phyloP scores from a whole-genome alignment of 192 early-diverging fungal species.

The Backusella macrospora region DNA sequence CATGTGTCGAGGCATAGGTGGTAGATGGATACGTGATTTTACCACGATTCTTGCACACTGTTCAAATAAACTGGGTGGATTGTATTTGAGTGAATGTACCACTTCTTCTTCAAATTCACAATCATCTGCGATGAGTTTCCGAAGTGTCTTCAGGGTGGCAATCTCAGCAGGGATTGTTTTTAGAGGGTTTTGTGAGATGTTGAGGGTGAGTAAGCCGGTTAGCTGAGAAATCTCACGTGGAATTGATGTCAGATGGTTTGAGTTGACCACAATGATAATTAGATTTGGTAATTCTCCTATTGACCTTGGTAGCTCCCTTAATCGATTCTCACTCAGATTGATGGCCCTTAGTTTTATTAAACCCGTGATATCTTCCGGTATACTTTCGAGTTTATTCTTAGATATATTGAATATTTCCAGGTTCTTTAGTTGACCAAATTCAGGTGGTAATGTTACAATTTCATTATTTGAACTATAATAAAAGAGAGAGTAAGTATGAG shows the following conservation, averaged over 20 bases:
- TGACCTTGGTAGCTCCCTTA: slow-evolving; percentile 61
- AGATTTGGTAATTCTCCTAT: slow-evolving; percentile 67
- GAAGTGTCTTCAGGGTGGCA: slow-evolving; percentile 66
- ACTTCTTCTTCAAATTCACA: slow-evolving; percentile 57
- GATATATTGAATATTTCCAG: slow-evolving; percentile 64
- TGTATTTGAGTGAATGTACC: slow-evolving; percentile 42
- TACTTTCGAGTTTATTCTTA: slow-evolving; percentile 58
- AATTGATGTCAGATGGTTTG: slow-evolving; percentile 63
- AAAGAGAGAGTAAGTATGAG: slow-evolving; percentile 12
- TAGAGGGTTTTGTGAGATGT: slow-evolving; percentile 70
- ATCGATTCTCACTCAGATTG: slow-evolving; percentile 64
- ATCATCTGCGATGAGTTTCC: slow-evolving; percentile 56
- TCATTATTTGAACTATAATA: slow-evolving; percentile 72
- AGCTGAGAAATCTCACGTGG: slow-evolving; percentile 70
- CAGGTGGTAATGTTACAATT: slow-evolving; percentile 63
- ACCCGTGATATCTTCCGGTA: slow-evolving; percentile 71
- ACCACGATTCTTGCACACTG: slow-evolving; percentile 74
- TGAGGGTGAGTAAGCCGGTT: slow-evolving; percentile 62
- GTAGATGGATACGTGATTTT: slow-evolving; percentile 61
- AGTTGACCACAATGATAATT: slow-evolving; percentile 59
- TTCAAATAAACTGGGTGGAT: slow-evolving; percentile 72
- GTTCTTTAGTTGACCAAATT: slow-evolving; percentile 74
- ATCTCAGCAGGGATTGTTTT: slow-evolving; percentile 71
- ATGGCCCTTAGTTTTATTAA: slow-evolving; percentile 72
- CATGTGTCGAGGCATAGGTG: slow-evolving; percentile 58